Percentiles rank a stretch among this genome's conserved stretches.
phyloP scores from a whole-genome alignment of 2,329 filamentous ascomycete genomes.

The Aspergillus sp. region DNA sequence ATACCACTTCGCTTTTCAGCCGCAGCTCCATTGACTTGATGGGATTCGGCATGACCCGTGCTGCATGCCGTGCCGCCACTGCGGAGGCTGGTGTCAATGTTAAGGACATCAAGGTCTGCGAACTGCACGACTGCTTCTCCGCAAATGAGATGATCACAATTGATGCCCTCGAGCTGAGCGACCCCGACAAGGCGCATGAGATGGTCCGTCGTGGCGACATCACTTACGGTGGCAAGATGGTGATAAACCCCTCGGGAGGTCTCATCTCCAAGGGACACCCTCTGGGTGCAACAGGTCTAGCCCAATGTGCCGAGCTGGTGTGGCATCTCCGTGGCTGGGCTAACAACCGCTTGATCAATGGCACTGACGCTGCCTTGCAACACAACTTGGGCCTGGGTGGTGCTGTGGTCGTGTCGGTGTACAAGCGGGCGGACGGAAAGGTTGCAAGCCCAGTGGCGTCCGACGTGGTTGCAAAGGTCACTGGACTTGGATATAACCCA shows the following conservation, averaged over 20 bases:
- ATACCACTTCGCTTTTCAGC: slow-evolving; percentile 74
- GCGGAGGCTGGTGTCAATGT: slow-evolving; percentile 62
- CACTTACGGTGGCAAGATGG: slow-evolving; percentile 76
- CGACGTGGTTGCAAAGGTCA: slow-evolving; percentile 60
- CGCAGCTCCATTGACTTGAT: slow-evolving; percentile 79
- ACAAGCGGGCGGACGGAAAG: slow-evolving; percentile 75
- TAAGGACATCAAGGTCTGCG: slow-evolving; percentile 73
- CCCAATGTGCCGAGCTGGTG: slow-evolving; percentile 89
- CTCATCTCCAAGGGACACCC: slow-evolving; percentile 96
- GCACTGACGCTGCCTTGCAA: slow-evolving; percentile 72
- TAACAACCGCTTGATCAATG: slow-evolving; percentile 71
- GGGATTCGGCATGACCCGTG: slow-evolving; percentile 78
- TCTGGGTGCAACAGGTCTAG: slow-evolving; percentile 87
- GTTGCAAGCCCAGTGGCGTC: slow-evolving; percentile 57
- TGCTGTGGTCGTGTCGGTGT: slow-evolving; percentile 85
- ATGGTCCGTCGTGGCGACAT: slow-evolving; percentile 83
- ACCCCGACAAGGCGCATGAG: slow-evolving; percentile 82
- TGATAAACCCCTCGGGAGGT: slow-evolving; percentile 91
- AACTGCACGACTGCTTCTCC: slow-evolving; percentile 95
- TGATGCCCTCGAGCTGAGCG: slow-evolving; percentile 76
- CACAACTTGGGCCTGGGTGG: slow-evolving; percentile 92
- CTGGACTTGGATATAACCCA: slow-evolving; percentile 81
- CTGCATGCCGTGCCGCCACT: slow-evolving; percentile 66
- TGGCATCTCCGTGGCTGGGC: slow-evolving; percentile 97
- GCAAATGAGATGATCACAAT: slow-evolving; percentile 90